phyloP scores from a whole-genome alignment of 768 basidiomycete species.

The Mycena galopus region DNA sequence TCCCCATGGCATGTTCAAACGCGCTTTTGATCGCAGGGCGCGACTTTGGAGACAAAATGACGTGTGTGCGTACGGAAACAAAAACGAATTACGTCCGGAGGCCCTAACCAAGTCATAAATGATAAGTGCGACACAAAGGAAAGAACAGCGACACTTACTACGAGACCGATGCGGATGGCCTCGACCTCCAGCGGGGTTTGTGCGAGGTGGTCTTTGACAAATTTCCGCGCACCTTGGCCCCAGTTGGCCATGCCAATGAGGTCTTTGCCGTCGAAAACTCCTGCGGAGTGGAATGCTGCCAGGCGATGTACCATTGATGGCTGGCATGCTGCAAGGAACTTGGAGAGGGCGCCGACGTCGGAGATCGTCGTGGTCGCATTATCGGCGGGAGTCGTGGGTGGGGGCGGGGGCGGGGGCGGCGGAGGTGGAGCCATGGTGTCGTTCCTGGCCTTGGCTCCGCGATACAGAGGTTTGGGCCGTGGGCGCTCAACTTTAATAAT shows the following conservation, averaged over 20 bases:
- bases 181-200: neutral
- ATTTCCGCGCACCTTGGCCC: neutral
- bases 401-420: neutral
- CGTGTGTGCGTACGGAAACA: too few species aligned
- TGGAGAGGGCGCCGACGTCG: neutral
- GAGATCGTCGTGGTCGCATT: too few species aligned
- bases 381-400: neutral
- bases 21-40: too few species aligned
- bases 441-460: neutral
- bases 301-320: slow-evolving; percentile 23
- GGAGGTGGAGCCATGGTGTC: neutral
- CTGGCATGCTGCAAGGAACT: slow-evolving; percentile 9
- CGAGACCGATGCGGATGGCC: neutral
- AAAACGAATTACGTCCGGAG: too few species aligned
- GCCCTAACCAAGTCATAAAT: too few species aligned
- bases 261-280: neutral
- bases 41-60: too few species aligned
- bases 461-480: slow-evolving; percentile 4
- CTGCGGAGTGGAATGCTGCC: slow-evolving; percentile 4
- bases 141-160: neutral
- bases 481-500: slow-evolving; percentile 11
- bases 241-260: slow-evolving; percentile 7
- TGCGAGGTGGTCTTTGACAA: neutral
- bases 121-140: too few species aligned
- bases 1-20: too few species aligned